Evolutionary conservation across 139 green algal species (phyloP).

Genomic region (Monoraphidium neglectum): DNA sequence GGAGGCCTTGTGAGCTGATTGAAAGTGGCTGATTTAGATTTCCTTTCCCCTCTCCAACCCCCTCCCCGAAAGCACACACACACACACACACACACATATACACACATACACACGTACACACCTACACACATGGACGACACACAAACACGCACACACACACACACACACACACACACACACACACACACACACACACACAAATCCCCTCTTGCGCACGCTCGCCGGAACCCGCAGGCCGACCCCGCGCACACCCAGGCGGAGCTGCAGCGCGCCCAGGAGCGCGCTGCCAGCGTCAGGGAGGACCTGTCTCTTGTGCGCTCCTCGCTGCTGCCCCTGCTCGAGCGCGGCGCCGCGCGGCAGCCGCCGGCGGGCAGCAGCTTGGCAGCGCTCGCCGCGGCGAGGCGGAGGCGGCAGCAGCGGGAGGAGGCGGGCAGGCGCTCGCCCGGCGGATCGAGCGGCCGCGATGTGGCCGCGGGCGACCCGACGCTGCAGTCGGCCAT

Average conservation of each 20-base stretch:
- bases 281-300: conserved; percentile 5
- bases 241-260: conserved; percentile 13
- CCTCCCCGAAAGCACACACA: no score
- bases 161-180: neutral
- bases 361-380: conserved; percentile 9
- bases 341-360: neutral
- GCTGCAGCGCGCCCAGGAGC: conserved; percentile 26
- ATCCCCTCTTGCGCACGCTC: neutral
- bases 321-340: conserved; percentile 12
- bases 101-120: no score
- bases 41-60: no score
- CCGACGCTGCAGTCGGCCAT: no score
- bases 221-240: conserved; percentile 14
- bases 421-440: no score
- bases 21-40: no score
- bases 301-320: conserved; percentile 12
- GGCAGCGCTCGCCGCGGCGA: neutral
- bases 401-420: conserved; percentile 1
- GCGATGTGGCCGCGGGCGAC: no score
- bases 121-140: neutral
- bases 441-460: no score
- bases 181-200: neutral
- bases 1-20: no score
- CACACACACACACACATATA: no score
- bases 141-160: neutral